Base-by-base conservation (phyloP, 2,329 filamentous ascomycete species). In the Didymella exigua region DNA sequence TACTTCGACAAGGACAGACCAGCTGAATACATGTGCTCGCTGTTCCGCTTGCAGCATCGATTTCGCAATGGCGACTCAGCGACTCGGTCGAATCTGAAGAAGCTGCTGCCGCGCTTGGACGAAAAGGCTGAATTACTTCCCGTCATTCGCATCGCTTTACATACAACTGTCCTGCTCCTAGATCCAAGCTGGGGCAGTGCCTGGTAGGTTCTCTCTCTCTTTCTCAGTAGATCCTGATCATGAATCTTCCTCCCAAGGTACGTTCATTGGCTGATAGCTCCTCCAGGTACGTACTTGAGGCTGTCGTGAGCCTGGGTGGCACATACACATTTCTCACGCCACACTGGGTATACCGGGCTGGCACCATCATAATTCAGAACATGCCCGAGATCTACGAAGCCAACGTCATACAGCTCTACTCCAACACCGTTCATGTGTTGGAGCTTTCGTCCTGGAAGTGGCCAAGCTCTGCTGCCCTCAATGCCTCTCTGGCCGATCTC, bases 301-400 rank as follows among this genome's bases (percentile, higher is more conserved):
- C 67, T 21, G 71, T 72, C 10, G 70, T 74, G 5, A 63, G 64
- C 33, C 54, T 60, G 2, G 70, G 69, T 9, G 62, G 63, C 40
- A 65, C 73, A 7, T 69, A 74, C 56, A 64, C 65, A 4, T 74
- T 67, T 33, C 49, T 71, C 6, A 74, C 71, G 1, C 71, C 71
- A 13, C 69, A 74, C 48, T 74, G 71, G 71, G 71, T 74, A 1
- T 73, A 71, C 49, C 63, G 66, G 41, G 70, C 71, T 8, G 70
- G 65, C 3, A 69, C 67, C 0, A 63, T 73, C 3, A 49, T 74
- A 21, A 67, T 74, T 23, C 65, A 74, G 27, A 70, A 69, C 47
- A 70, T 73, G 46, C 63, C 66, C 4, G 41, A 58, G 5, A 66
- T 73, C 29, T 66, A 67, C 13, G 67, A 65, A 2, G 67, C 54